Conservation (phyloP, 352 stramenopile species). For the Aphanomyces euteiches region DNA sequence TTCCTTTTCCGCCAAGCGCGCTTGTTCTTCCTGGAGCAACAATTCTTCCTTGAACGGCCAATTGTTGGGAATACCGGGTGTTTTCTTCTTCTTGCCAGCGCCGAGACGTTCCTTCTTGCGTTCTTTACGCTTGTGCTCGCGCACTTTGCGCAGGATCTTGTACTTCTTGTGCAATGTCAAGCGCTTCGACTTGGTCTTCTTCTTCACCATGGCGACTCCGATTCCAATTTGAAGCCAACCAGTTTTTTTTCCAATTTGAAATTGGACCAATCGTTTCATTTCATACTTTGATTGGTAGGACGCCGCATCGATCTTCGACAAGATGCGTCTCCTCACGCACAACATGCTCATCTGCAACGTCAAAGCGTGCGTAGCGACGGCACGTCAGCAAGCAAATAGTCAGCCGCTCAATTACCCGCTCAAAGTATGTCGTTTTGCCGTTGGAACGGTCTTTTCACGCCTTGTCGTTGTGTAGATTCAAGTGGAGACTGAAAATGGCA, state of each 20-base stretch:
- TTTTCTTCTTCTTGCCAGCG: slow-evolving; percentile 93
- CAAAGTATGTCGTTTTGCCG: slow-evolving; percentile 36
- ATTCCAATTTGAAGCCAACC: slow-evolving; percentile 9
- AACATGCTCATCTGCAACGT: slow-evolving; percentile 87
- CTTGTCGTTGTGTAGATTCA: slow-evolving; percentile 47
- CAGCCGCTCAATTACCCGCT: slow-evolving; percentile 80
- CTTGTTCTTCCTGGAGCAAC: slow-evolving; percentile 73
- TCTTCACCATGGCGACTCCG: slow-evolving; percentile 93
- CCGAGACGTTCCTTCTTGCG: slow-evolving; percentile 89
- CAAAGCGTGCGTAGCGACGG: slow-evolving; percentile 76
- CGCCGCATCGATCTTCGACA: slow-evolving; percentile 25
- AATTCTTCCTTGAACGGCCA: slow-evolving; percentile 98
- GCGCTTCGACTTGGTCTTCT: slow-evolving; percentile 98
- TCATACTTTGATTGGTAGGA: slow-evolving; percentile 18
- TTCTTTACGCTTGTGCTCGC: slow-evolving; percentile 93
- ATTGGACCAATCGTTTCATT: slow-evolving; percentile 17
- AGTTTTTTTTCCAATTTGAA: slow-evolving; percentile 11
- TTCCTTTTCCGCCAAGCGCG: slow-evolving; percentile 68
- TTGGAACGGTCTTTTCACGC: background rate
- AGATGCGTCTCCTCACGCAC: slow-evolving; percentile 81
- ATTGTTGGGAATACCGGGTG: slow-evolving; percentile 97
- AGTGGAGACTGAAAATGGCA: slow-evolving; percentile 62
- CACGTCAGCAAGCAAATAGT: slow-evolving; percentile 50
- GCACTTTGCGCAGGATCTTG: slow-evolving; percentile 91
- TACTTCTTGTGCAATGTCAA: slow-evolving; percentile 99